Percentiles rank a stretch among this genome's conserved stretches.
Conservation (phyloP, 495 filamentous ascomycete species). For the Coniosporium apollinis region DNA sequence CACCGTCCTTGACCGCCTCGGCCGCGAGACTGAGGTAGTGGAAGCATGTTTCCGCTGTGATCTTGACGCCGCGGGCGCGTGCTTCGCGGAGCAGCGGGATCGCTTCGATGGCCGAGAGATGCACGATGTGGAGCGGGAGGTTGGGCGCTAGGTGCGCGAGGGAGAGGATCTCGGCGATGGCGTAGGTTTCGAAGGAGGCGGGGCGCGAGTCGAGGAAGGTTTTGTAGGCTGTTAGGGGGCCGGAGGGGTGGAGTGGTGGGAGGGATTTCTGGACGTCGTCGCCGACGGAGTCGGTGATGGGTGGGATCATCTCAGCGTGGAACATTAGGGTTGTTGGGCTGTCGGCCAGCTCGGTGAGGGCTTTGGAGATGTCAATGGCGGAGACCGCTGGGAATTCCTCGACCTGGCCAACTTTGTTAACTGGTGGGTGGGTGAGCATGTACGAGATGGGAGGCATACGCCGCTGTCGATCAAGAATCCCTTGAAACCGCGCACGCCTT, state of each 20-base stretch:
- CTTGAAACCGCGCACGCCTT: constrained; percentile 90
- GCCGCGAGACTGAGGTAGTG: constrained; percentile 89
- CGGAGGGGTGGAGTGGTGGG: constrained; percentile 56
- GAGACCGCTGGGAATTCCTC: constrained; percentile 91
- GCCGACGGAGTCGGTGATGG: constrained; percentile 63
- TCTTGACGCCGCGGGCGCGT: constrained; percentile 60
- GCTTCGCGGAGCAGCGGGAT: constrained; percentile 76
- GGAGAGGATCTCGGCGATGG: constrained; percentile 70
- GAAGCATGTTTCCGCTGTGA: constrained; percentile 96
- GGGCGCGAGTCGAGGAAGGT: constrained; percentile 91
- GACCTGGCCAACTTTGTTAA: constrained; percentile 36
- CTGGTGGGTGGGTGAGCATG: constrained; percentile 1
- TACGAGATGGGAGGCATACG: constrained; percentile 35
- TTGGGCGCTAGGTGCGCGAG: constrained; percentile 65
- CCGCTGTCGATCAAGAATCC: constrained; percentile 95
- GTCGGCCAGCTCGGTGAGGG: constrained; percentile 62
- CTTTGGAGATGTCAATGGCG: constrained; percentile 56
- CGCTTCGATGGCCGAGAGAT: constrained; percentile 82
- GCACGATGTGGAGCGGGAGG: constrained; percentile 84
- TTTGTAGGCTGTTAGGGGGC: constrained; percentile 62
- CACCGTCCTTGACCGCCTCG: constrained; percentile 71
- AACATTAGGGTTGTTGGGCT: constrained; percentile 87
- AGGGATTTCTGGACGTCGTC: constrained; percentile 57
- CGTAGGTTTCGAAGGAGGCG: constrained; percentile 78
- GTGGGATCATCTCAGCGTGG: constrained; percentile 95